Base-by-base conservation (phyloP, 306 rosid species). In the Citrullus mucosospermus region DNA sequence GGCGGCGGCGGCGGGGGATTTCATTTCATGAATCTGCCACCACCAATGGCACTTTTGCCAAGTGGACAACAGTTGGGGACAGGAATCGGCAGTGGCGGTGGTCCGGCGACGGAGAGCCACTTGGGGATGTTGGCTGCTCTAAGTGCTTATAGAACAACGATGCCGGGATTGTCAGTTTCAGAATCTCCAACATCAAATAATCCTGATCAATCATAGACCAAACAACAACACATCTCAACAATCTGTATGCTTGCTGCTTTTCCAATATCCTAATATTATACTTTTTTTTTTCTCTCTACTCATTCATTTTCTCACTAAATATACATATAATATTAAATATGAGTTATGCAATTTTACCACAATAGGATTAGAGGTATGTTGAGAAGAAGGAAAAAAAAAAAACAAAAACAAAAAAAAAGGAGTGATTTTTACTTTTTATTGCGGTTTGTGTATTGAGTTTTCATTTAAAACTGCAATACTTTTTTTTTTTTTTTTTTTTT, bases 21-120 rank as follows among this genome's bases (percentile, higher is more conserved):
- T 76, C 98, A 92, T 81, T 94, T 94, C 75, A 89, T 94, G 97
- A 94, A 94, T 78, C 91, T 94, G 83, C 88, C 93, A 79, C 93
- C 97, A 56, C 93, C 97, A 1, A 79, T 88, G 95, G 73, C 93
- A 18, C 79, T 88, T 25, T 76, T 94, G 86, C 88, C 92, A 56
- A 74, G 9, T 1, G 87, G 85, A 28, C 93, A 89, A 39, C 93
- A 86, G 81, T 53, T 87, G n/a, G 86, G 92, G 15, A 76, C 87
- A 0, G 87, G 84, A 62, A 28, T 76, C 14, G 76, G 81, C 41
- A 25, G 0, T 34, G 63, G 57, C 14, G 79, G 87, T 4, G 41
- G 83, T 16, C 28, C 81, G 67, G 34, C 76, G 5, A 50, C 73
- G 30, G 97, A 92, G 76, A 86, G 84, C 60, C 91, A 94, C 63